These are phyloP conservation scores for Suillus spraguei DNA, from an alignment of 768 basidiomycete species.

Conservation along the genomic window DNA sequence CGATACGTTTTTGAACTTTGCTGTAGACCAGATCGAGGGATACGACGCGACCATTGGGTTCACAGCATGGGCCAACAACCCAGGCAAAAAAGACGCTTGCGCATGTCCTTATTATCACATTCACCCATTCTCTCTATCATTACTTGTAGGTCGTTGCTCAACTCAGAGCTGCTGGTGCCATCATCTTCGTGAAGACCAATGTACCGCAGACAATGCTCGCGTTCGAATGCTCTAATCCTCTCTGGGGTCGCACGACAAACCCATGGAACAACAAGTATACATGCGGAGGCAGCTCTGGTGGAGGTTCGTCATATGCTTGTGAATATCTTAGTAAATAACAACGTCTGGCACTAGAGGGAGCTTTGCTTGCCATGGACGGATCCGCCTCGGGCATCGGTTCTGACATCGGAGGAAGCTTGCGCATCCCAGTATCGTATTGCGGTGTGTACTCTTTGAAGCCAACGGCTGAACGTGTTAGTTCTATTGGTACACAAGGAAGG, in stretches of 20 bases:
- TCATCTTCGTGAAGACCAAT: slow-evolving; percentile 89
- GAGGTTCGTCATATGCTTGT: slow-evolving; percentile 34
- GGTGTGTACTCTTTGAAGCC: slow-evolving; percentile 84
- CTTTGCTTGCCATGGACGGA: slow-evolving; percentile 77
- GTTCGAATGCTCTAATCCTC: slow-evolving; percentile 75
- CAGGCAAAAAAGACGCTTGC: slow-evolving; percentile 59
- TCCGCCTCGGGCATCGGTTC: slow-evolving; percentile 77
- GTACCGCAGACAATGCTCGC: slow-evolving; percentile 89
- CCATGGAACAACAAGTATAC: slow-evolving; percentile 59
- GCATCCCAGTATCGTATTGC: slow-evolving; percentile 80
- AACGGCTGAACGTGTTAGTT: slow-evolving; percentile 54
- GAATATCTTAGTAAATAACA: slow-evolving; percentile 1
- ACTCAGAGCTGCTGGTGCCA: slow-evolving; percentile 71
- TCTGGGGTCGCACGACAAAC: slow-evolving; percentile 58
- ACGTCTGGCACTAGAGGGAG: slow-evolving; percentile 54
- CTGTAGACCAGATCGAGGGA: slow-evolving; percentile 60
- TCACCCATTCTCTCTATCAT: slow-evolving; percentile 7
- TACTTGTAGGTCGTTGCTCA: slow-evolving; percentile 51
- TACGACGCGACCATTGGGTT: slow-evolving; percentile 74
- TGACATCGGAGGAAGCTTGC: slow-evolving; percentile 83
- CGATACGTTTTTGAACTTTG: slow-evolving; percentile 8
- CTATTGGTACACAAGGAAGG: slow-evolving; percentile 48
- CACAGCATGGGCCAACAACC: slow-evolving; percentile 68
- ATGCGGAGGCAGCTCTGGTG: slow-evolving; percentile 82
- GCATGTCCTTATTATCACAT: slow-evolving; percentile 40